phyloP scores from a whole-genome alignment of 1,284 basidiomycete genomes.

The Gymnopus androsaceus region DNA sequence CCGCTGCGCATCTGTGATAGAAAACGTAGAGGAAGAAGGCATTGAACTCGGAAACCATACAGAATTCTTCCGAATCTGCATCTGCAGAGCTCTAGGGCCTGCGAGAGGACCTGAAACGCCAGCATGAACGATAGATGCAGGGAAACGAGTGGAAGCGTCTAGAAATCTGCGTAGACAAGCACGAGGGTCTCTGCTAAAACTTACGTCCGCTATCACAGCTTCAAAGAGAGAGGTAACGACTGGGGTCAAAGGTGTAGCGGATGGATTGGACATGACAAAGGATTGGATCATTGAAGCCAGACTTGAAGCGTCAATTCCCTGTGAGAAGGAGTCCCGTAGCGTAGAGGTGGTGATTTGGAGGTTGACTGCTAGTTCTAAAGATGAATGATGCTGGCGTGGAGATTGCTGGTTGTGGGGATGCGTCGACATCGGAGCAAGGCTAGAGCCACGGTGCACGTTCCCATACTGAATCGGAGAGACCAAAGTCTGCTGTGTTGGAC shows the following conservation, averaged over 20 bases:
- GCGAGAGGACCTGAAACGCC: conserved; percentile 52
- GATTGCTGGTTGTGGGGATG: conserved; percentile 21
- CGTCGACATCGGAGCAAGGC: conserved; percentile 3
- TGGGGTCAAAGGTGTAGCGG: conserved; percentile 46
- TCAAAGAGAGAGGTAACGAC: conserved; percentile 54
- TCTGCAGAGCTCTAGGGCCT: conserved; percentile 53
- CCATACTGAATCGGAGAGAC: conserved; percentile 42
- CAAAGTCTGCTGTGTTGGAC: conserved; percentile 33
- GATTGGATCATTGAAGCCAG: conserved; percentile 52
- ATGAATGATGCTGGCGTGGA: conserved; percentile 24
- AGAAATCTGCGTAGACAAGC: conserved; percentile 47
- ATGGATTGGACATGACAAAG: conserved; percentile 45
- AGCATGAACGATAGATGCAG: conserved; percentile 47
- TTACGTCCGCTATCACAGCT: conserved; percentile 38
- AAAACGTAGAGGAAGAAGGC: conserved; percentile 24
- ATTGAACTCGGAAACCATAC: conserved; percentile 41
- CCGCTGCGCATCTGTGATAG: conserved; percentile 56
- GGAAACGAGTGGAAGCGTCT: conserved; percentile 51
- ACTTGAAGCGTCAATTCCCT: conserved; percentile 44
- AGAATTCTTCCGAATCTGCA: conserved; percentile 54
- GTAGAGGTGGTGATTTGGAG: conserved; percentile 37
- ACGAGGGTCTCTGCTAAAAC: conserved; percentile 36
- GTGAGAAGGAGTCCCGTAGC: conserved; percentile 51
- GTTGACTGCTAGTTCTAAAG: conserved; percentile 31
- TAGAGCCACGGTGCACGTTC: conserved; percentile 18